These are phyloP conservation scores for Chlamydomonas applanata DNA, from an alignment of 139 green algal genomes.

Conservation along the genomic window DNA sequence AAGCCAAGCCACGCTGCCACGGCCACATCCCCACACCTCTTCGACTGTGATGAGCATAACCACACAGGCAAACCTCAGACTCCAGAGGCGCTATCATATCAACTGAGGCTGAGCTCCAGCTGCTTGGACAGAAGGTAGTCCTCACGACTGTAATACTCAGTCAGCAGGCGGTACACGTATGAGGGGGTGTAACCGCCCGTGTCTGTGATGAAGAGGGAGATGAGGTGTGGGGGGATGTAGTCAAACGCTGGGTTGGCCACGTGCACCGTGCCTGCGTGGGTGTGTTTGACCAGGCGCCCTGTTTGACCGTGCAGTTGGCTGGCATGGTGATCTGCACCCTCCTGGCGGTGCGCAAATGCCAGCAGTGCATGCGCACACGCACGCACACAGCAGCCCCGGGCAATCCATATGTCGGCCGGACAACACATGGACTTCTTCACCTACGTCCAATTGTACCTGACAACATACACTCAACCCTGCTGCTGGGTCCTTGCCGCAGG, in stretches of 20 bases:
- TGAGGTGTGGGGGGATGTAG: slow-evolving; percentile 92
- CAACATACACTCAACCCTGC: not conserved
- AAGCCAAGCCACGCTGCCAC: too few relatives aligned
- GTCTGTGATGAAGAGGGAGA: slow-evolving; percentile 91
- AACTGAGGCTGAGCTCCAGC: too few relatives aligned
- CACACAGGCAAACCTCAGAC: too few relatives aligned
- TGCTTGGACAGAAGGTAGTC: slow-evolving; percentile 40
- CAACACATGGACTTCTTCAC: too few relatives aligned
- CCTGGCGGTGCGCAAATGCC: too few relatives aligned
- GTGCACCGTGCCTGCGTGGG: slow-evolving; percentile 52
- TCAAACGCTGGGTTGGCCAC: slow-evolving; percentile 90
- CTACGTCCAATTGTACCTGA: not conserved
- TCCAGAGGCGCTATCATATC: too few relatives aligned
- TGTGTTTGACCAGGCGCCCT: not conserved
- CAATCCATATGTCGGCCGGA: too few relatives aligned
- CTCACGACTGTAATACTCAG: slow-evolving; percentile 78
- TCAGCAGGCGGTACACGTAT: slow-evolving; percentile 85
- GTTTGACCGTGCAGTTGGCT: not conserved
- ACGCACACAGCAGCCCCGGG: not conserved
- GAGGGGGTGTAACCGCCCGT: slow-evolving; percentile 76
- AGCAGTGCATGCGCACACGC: not conserved
- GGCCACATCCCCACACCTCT: too few relatives aligned
- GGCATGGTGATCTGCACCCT: not conserved
- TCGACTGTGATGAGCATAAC: too few relatives aligned
- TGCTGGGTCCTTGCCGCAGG: not conserved